Conservation (phyloP, 495 filamentous ascomycete genomes). For the Xylaria nigripes region DNA sequence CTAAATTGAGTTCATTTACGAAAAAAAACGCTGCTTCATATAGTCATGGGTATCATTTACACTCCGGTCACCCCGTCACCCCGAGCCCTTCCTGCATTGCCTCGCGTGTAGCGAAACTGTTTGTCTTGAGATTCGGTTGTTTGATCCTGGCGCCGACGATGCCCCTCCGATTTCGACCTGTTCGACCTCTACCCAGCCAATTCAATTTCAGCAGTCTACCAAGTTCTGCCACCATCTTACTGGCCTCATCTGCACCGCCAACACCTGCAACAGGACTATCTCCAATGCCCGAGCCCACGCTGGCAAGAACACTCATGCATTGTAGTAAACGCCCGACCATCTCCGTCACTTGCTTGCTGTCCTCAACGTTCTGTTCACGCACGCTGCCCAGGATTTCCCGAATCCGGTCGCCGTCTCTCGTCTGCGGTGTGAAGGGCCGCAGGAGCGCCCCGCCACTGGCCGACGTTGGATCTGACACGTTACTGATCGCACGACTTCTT, state of each 20-base stretch:
- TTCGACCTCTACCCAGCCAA: constrained; percentile 86
- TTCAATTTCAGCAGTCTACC: constrained; percentile 85
- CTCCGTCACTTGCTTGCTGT: constrained; percentile 82
- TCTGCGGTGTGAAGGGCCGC: constrained; percentile 45
- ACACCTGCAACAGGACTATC: constrained; percentile 39
- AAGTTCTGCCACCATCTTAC: constrained; percentile 74
- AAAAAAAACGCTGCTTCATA: not conserved
- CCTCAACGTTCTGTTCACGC: constrained; percentile 46
- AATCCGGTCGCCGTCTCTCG: constrained; percentile 35
- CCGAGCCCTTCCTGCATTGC: constrained; percentile 21
- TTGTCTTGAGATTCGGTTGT: constrained; percentile 21
- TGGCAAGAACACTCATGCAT: constrained; percentile 83
- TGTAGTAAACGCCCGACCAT: constrained; percentile 94
- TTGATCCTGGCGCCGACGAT: constrained; percentile 56
- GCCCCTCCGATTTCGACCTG: constrained; percentile 78
- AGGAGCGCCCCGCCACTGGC: constrained; percentile 43
- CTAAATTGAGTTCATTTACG: not conserved
- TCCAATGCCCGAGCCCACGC: constrained; percentile 40
- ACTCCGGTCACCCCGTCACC: constrained; percentile 13
- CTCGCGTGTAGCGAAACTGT: constrained; percentile 13
- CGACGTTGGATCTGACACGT: constrained; percentile 46
- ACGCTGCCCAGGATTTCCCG: constrained; percentile 30
- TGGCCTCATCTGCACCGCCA: constrained; percentile 50
- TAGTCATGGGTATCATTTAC: constrained; percentile 1
- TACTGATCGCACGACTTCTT: constrained; percentile 70